phyloP scores from a whole-genome alignment of 306 rosid genomes.

The Inga leiocalycina region DNA sequence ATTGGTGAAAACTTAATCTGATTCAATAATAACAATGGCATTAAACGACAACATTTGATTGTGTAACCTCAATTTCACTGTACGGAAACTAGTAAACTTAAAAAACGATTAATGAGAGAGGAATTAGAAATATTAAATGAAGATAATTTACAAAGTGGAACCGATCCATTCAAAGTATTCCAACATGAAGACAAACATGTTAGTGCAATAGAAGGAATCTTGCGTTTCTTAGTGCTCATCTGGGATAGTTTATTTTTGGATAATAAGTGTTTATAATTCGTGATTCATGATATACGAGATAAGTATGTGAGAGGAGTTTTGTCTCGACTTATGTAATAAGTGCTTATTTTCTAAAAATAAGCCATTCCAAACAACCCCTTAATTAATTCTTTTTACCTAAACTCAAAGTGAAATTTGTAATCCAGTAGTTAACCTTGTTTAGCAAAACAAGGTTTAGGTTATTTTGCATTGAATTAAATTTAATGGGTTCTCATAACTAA shows the following conservation, averaged over 20 bases:
- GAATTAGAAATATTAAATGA: not conserved
- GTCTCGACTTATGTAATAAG: too few relatives aligned
- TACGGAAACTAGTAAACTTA: not conserved
- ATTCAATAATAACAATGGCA: not conserved
- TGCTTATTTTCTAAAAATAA: too few relatives aligned
- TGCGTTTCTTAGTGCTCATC: not conserved
- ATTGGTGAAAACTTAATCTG: not conserved
- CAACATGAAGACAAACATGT: not conserved
- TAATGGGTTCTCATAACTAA: not conserved
- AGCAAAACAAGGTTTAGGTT: not conserved
- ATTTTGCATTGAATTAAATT: not conserved
- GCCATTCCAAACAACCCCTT: too few relatives aligned
- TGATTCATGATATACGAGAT: too few relatives aligned
- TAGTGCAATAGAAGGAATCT: not conserved
- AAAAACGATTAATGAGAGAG: not conserved
- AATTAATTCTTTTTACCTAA: not conserved
- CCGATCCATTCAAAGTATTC: not conserved
- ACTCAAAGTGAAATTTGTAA: not conserved
- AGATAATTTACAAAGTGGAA: not conserved
- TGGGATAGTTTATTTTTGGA: too few relatives aligned
- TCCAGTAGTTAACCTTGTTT: not conserved
- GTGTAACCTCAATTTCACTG: not conserved
- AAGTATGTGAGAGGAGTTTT: too few relatives aligned
- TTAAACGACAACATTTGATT: not conserved
- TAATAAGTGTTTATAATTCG: too few relatives aligned